A percentile compares a stretch with the other conserved stretches of the same genome.
These are phyloP conservation scores for Neurospora tetrasperma DNA, from an alignment of 495 filamentous ascomycete species.

Conservation along the genomic window DNA sequence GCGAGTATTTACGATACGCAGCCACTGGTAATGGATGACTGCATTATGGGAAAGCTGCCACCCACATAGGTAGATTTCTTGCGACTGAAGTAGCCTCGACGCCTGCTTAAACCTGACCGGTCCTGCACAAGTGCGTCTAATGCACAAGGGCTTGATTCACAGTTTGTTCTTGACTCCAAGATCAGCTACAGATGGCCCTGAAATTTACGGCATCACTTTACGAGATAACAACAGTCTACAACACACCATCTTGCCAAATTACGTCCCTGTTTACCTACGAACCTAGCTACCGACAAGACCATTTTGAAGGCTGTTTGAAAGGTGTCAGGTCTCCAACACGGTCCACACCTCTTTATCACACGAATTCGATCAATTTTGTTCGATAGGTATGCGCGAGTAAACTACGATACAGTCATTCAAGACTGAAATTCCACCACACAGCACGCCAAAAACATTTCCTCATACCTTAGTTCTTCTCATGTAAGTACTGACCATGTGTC, in stretches of 20 bases:
- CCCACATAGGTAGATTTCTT: too few species aligned
- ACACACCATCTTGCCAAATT: neutral
- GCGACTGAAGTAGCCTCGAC: too few species aligned
- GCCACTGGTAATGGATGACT: too few species aligned
- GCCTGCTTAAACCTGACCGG: neutral
- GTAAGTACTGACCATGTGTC: neutral
- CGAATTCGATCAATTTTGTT: neutral
- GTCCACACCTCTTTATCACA: neutral
- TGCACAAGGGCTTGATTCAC: neutral
- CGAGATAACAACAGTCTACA: neutral
- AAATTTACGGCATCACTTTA: neutral
- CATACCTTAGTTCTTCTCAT: neutral
- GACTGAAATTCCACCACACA: neutral
- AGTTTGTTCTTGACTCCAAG: neutral
- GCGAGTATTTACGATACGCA: too few species aligned
- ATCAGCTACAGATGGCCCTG: neutral
- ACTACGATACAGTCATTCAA: neutral
- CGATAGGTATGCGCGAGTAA: neutral
- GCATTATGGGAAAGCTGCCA: too few species aligned
- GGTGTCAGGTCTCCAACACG: neutral
- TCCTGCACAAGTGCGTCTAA: neutral
- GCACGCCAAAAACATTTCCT: neutral
- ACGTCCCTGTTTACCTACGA: neutral
- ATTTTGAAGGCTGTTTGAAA: neutral
- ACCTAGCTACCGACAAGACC: neutral